phyloP scores from a whole-genome alignment of 306 rosid species.

The Albizia julibrissin region DNA sequence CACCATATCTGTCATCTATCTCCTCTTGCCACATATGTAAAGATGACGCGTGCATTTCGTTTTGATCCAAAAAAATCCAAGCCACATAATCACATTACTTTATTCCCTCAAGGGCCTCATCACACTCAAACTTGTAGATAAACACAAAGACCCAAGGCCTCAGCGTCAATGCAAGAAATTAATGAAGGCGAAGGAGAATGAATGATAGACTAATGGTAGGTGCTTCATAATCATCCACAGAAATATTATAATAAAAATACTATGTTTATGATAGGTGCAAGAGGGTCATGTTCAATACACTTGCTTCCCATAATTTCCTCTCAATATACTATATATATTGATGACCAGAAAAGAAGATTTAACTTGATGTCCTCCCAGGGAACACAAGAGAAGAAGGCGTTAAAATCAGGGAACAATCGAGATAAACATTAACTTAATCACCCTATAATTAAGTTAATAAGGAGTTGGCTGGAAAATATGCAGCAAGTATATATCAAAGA shows the following conservation, averaged over 20 bases:
- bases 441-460: background rate
- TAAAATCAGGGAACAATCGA: background rate
- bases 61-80: background rate
- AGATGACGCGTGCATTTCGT: background rate
- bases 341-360: background rate
- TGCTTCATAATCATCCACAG: background rate
- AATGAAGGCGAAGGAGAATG: background rate
- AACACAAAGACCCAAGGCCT: background rate
- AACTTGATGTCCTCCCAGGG: background rate
- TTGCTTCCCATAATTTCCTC: background rate
- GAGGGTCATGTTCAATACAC: background rate
- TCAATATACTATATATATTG: background rate
- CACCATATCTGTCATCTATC: background rate
- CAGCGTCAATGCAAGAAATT: background rate
- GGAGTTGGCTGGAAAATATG: background rate
- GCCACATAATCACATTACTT: background rate
- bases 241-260: background rate
- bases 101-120: background rate
- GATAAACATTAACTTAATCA: background rate
- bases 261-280: background rate
- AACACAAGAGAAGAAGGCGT: background rate
- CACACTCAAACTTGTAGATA: background rate
- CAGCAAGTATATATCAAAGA: background rate
- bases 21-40: background rate
- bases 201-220: background rate